Evolutionary conservation across 2,329 filamentous ascomycete species (phyloP), one percentile per base, ranked within the genome.

Genomic region (Neocucurbitaria cava): DNA sequence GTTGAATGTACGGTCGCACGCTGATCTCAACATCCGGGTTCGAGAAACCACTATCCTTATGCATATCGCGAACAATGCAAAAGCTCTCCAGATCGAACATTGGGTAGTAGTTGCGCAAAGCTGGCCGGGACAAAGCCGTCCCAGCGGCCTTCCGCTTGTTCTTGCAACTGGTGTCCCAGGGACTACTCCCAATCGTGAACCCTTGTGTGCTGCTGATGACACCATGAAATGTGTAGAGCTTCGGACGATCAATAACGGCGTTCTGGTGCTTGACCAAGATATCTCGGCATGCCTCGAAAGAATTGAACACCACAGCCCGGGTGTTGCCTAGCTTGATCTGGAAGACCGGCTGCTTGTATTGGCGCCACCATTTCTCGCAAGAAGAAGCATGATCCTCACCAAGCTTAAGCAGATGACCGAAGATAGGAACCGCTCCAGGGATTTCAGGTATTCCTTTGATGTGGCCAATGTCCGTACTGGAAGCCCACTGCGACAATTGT

Each of bases 41-140:
- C 70, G 68, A 1, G 77, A 78, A 23, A 73, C 68, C 9, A 55
- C 77, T 80, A 55, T 83, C 81, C 9, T 69, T 70, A 0, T 76
- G 62, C 24, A 84, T 53, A 58, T 84, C 82, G 11, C 79, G 72
- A 0, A 83, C 61, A 31, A 84, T 82, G 49, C 80, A 81, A 53
- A 78, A 83, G 17, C 74, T 79, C 61, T 84, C 82, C 21, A 84
- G 63, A 59, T 84, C 81, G 55, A 84, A 81, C 81, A 84, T 84
- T 3, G 80, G 78, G 23, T 77, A 71, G 59, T 84, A 84, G 11
- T 73, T 78, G 47, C 76, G 75, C 66, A 84, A 72, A 3, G 79
- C 78, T 0, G 78, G 74, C 18, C 79, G 68, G 11, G 78, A 76
- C 1, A 84, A 66, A 0, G 81, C 80, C 1, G 77, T 78, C 0